These are phyloP conservation scores for Termitomyces heimii DNA, from an alignment of 768 basidiomycete species.

Conservation along the genomic window DNA sequence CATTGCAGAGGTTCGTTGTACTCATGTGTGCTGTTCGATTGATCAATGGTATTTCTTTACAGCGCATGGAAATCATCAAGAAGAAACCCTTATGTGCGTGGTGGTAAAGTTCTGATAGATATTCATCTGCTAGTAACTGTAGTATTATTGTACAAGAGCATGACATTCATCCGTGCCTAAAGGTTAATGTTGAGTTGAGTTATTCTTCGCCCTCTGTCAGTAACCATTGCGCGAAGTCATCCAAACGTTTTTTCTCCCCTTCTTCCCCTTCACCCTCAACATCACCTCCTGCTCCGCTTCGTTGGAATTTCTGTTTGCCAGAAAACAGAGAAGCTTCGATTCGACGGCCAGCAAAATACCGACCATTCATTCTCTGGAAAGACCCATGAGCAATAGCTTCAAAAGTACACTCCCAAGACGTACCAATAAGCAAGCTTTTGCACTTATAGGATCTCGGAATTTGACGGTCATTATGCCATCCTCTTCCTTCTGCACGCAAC, in stretches of 20 bases:
- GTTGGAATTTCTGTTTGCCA: constrained; percentile 77
- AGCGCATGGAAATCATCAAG: constrained; percentile 74
- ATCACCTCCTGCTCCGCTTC: constrained; percentile 65
- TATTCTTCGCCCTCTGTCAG: constrained; percentile 68
- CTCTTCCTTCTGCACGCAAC: constrained; percentile 63
- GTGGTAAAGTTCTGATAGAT: constrained; percentile 39
- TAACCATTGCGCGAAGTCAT: constrained; percentile 85
- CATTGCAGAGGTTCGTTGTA: constrained; percentile 56
- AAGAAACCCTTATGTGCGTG: constrained; percentile 67
- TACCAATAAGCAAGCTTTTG: constrained; percentile 87
- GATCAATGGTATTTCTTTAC: background rate
- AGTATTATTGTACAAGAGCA: constrained; percentile 17
- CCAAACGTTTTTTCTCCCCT: constrained; percentile 78
- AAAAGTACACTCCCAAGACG: constrained; percentile 20
- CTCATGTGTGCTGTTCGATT: background rate
- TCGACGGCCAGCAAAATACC: constrained; percentile 82
- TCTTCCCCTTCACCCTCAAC: constrained; percentile 60
- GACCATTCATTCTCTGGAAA: constrained; percentile 85
- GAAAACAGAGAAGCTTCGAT: constrained; percentile 79
- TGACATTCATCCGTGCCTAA: constrained; percentile 1
- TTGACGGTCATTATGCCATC: constrained; percentile 97
- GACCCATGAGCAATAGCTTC: background rate
- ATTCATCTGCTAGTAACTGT: constrained; percentile 13
- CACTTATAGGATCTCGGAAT: constrained; percentile 88
- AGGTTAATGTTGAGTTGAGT: background rate